Conservation (phyloP, 2,329 filamentous ascomycete species). For the Aspergillus persii region DNA sequence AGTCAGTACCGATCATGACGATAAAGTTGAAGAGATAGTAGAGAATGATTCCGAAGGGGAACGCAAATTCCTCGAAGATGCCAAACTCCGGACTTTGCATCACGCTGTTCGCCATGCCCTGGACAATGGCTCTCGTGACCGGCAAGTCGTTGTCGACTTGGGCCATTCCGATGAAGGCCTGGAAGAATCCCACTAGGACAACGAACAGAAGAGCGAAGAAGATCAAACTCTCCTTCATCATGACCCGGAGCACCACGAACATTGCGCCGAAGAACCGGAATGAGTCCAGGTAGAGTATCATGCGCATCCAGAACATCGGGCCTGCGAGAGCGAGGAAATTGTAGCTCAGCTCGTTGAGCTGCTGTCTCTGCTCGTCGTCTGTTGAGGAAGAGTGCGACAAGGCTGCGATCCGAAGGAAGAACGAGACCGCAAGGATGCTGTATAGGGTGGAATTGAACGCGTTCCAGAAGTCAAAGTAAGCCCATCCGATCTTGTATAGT, state of each 20-base stretch:
- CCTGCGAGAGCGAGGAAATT: conserved; percentile 91
- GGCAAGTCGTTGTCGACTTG: conserved; percentile 69
- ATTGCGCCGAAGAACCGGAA: conserved; percentile 97
- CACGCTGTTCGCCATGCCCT: conserved; percentile 76
- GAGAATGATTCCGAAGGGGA: conserved; percentile 88
- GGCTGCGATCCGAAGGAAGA: conserved; percentile 76
- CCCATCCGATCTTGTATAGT: conserved; percentile 88
- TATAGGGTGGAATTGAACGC: conserved; percentile 89
- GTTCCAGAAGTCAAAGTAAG: conserved; percentile 96
- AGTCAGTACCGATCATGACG: conserved; percentile 69
- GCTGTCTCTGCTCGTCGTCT: conserved; percentile 50
- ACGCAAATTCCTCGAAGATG: conserved; percentile 85
- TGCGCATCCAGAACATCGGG: conserved; percentile 93
- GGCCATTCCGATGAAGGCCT: conserved; percentile 91
- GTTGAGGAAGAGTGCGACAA: conserved; percentile 59
- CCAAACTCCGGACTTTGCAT: conserved; percentile 90
- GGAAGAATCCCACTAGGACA: conserved; percentile 75
- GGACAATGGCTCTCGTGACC: conserved; percentile 42
- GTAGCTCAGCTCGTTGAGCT: conserved; percentile 80
- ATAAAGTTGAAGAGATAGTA: conserved; percentile 99
- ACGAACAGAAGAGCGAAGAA: conserved; percentile 90
- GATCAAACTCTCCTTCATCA: conserved; percentile 92
- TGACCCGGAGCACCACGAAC: conserved; percentile 92
- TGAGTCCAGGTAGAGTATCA: conserved; percentile 89
- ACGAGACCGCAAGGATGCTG: conserved; percentile 70